Conservation (phyloP, 108 stramenopile genomes). For the Skeletonema marinoi region DNA sequence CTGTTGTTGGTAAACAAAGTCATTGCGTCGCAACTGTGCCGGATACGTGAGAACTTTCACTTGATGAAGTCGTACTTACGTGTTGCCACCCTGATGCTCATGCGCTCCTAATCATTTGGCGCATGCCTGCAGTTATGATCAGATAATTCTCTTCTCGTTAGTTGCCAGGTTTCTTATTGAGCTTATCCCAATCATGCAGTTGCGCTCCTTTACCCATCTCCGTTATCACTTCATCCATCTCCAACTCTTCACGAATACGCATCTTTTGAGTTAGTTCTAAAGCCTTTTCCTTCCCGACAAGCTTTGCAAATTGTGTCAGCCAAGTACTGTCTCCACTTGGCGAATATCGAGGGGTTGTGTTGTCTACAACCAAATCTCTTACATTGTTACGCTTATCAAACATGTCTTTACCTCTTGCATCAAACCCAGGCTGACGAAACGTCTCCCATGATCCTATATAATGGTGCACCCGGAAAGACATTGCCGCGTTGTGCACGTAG, state of each 20-base stretch:
- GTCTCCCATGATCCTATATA: conserved; percentile 18
- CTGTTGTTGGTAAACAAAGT: too few relatives aligned
- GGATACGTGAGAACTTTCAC: too few relatives aligned
- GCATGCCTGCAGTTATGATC: too few relatives aligned
- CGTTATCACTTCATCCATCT: neutral
- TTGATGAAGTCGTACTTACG: too few relatives aligned
- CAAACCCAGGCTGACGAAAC: conserved; percentile 11
- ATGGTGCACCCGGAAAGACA: conserved; percentile 14
- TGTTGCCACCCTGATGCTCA: too few relatives aligned
- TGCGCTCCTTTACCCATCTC: neutral
- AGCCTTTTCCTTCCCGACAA: conserved; percentile 17
- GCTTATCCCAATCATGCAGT: neutral
- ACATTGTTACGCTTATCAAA: conserved; percentile 3
- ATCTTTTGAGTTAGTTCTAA: conserved; percentile 2
- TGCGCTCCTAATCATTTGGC: too few relatives aligned
- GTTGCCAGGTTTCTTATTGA: neutral
- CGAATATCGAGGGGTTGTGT: conserved; percentile 5
- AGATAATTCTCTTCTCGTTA: too few relatives aligned
- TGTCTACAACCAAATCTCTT: neutral
- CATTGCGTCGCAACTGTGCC: too few relatives aligned
- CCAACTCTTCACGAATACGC: conserved; percentile 1
- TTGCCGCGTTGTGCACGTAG: conserved; percentile 9
- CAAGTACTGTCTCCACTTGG: conserved; percentile 2
- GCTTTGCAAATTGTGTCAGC: conserved; percentile 9
- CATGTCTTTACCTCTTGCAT: neutral